Percentiles rank a stretch among this genome's conserved stretches.
Conservation (phyloP, 768 basidiomycete genomes). For the Coprinopsis cinerea region DNA sequence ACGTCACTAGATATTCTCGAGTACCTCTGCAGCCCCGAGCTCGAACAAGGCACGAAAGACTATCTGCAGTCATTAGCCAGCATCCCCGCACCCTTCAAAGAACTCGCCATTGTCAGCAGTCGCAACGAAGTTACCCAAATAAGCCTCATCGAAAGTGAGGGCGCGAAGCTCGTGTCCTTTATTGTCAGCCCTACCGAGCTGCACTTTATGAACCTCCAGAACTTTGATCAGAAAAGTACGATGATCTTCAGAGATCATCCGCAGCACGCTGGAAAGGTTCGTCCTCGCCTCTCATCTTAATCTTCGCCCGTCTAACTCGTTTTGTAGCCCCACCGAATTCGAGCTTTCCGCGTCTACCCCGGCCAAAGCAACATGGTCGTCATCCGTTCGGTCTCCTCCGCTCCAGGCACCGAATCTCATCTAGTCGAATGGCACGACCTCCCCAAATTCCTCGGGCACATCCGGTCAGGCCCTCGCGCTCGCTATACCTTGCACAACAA, state of each 20-base stretch:
- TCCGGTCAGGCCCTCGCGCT: conserved; percentile 12
- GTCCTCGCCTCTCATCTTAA: conserved; percentile 5
- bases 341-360: conserved; percentile 46
- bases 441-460: conserved; percentile 13
- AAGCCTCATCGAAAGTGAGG: conserved; percentile 22
- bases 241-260: conserved; percentile 33
- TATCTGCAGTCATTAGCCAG: conserved; percentile 29
- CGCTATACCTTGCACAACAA: conserved; percentile 20
- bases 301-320: neutral
- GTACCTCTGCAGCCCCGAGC: conserved; percentile 21
- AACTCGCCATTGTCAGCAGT: conserved; percentile 36
- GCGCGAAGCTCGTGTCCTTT: conserved; percentile 14
- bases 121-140: conserved; percentile 27
- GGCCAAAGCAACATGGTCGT: conserved; percentile 46
- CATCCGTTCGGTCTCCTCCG: conserved; percentile 31
- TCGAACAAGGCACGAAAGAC: conserved; percentile 30
- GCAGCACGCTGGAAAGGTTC: conserved; percentile 18
- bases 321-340: conserved; percentile 41
- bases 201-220: conserved; percentile 14
- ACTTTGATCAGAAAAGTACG: conserved; percentile 10
- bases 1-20: conserved; percentile 40
- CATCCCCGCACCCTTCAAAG: conserved; percentile 28
- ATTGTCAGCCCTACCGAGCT: conserved; percentile 11
- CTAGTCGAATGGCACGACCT: conserved; percentile 26
- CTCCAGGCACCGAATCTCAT: conserved; percentile 15